Percentiles rank a stretch among this genome's conserved stretches.
These are phyloP conservation scores for Leptomonas pyrrhocoris DNA, from an alignment of 208 protist species.

Conservation along the genomic window DNA sequence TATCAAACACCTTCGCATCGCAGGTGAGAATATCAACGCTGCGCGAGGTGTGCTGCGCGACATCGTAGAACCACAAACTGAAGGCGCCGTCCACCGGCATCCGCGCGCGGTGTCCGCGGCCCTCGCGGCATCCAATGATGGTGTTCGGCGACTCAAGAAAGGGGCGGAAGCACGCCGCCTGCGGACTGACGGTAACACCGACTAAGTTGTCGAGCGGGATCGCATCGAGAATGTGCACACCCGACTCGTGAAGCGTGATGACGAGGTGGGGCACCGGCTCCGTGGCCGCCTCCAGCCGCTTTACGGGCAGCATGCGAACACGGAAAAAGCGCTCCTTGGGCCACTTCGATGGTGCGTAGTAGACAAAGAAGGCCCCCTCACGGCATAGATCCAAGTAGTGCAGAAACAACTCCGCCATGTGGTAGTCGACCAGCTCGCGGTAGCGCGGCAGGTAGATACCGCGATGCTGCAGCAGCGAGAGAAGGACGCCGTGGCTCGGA, in stretches of 20 bases:
- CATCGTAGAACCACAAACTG: constrained; percentile 77
- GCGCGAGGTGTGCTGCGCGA: constrained; percentile 20
- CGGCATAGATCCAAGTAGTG: constrained; percentile 68
- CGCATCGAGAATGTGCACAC: constrained; percentile 54
- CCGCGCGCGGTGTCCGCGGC: constrained; percentile 56
- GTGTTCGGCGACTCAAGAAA: constrained; percentile 46
- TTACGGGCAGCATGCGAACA: constrained; percentile 65
- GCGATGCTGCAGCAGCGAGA: constrained; percentile 60
- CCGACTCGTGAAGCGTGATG: constrained; percentile 58
- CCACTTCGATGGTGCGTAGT: constrained; percentile 50
- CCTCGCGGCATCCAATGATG: constrained; percentile 67
- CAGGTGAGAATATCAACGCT: constrained; percentile 77
- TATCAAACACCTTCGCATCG: constrained; percentile 66
- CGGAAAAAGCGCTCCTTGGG: constrained; percentile 81
- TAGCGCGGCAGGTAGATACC: constrained; percentile 65
- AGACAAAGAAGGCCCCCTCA: constrained; percentile 78
- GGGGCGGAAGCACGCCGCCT: constrained; percentile 51
- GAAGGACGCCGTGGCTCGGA: constrained; percentile 61
- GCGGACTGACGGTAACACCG: constrained; percentile 53
- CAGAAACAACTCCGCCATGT: constrained; percentile 83
- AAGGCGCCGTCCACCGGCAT: constrained; percentile 67
- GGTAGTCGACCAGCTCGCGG: constrained; percentile 74
- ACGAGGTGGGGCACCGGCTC: constrained; percentile 57
- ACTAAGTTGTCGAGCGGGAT: constrained; percentile 71
- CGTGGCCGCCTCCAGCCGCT: constrained; percentile 28